Evolutionary conservation across 1,139 yeast species (phyloP).

Genomic region (Candida smagusa): DNA sequence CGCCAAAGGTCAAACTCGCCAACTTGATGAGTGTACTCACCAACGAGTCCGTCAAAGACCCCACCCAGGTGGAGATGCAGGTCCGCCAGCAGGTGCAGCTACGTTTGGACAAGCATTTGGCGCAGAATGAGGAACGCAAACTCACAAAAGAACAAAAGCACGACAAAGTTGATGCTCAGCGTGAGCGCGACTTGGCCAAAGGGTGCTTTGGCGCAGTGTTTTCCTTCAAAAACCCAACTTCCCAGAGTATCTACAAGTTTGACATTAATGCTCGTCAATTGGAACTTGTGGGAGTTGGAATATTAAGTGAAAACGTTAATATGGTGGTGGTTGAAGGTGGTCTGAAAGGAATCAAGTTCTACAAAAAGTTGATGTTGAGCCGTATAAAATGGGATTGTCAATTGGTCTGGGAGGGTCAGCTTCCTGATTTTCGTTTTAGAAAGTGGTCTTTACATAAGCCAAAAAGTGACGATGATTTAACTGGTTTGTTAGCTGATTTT

Average conservation of each 20-base stretch:
- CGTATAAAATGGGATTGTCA: slow-evolving; percentile 73
- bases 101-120: slow-evolving; percentile 59
- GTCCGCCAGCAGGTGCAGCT: slow-evolving; percentile 70
- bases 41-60: slow-evolving; percentile 84
- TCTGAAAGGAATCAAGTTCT: slow-evolving; percentile 55
- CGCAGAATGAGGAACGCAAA: slow-evolving; percentile 59
- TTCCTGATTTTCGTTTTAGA: slow-evolving; percentile 50
- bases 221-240: slow-evolving; percentile 50
- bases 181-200: slow-evolving; percentile 35
- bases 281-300: slow-evolving; percentile 57
- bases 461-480: slow-evolving; percentile 52
- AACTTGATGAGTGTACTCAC: slow-evolving; percentile 85
- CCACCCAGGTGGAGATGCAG: slow-evolving; percentile 76
- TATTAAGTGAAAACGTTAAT: slow-evolving; percentile 43
- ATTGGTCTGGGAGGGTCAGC: slow-evolving; percentile 75
- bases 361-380: slow-evolving; percentile 55
- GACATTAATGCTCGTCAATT: slow-evolving; percentile 78
- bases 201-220: slow-evolving; percentile 64
- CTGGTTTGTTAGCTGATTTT: slow-evolving; percentile 48
- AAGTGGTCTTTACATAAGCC: slow-evolving; percentile 60
- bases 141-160: slow-evolving; percentile 56
- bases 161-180: slow-evolving; percentile 46
- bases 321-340: slow-evolving; percentile 76
- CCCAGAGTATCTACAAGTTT: slow-evolving; percentile 64
- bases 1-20: slow-evolving; percentile 79